A percentile compares a stretch with the other conserved stretches of the same genome.
phyloP scores from a whole-genome alignment of 257 asterid genomes.

The Lycium barbarum region DNA sequence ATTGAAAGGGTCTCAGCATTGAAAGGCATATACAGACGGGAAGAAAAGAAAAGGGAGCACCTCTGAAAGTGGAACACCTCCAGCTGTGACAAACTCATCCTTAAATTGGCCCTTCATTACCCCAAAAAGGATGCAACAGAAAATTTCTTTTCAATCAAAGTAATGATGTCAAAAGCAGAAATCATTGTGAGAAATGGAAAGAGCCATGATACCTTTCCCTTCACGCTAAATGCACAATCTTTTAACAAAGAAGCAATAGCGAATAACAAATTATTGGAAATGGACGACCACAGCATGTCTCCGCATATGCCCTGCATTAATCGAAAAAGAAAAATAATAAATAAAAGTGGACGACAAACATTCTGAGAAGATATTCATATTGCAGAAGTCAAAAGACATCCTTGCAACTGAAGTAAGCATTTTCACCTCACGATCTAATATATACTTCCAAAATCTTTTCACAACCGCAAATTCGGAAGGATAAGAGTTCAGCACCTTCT shows the following conservation, averaged over 20 bases:
- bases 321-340: neutral
- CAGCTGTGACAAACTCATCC: conserved; percentile 98
- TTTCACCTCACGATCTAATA: conserved; percentile 75
- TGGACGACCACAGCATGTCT: conserved; percentile 85
- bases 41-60: conserved; percentile 47
- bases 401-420: conserved; percentile 35
- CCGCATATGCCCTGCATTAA: conserved; percentile 57
- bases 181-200: neutral
- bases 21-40: neutral
- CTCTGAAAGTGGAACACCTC: conserved; percentile 97
- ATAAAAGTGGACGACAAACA: conserved; percentile 35
- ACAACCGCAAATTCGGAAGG: conserved; percentile 78
- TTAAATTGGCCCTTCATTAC: conserved; percentile 84
- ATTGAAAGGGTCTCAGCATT: neutral
- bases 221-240: conserved; percentile 64
- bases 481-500: conserved; percentile 71
- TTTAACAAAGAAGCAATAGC: conserved; percentile 70
- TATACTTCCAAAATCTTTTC: conserved; percentile 93
- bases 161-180: neutral
- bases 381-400: conserved; percentile 35
- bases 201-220: conserved; percentile 74
- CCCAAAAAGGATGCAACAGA: conserved; percentile 22
- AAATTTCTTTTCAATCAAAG: conserved; percentile 10
- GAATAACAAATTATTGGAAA: conserved; percentile 60
- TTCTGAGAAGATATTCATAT: conserved; percentile 24